Evolutionary conservation across 2,329 filamentous ascomycete genomes (phyloP), one percentile per base, ranked within the genome.

Genomic region (Fusarium citri): DNA sequence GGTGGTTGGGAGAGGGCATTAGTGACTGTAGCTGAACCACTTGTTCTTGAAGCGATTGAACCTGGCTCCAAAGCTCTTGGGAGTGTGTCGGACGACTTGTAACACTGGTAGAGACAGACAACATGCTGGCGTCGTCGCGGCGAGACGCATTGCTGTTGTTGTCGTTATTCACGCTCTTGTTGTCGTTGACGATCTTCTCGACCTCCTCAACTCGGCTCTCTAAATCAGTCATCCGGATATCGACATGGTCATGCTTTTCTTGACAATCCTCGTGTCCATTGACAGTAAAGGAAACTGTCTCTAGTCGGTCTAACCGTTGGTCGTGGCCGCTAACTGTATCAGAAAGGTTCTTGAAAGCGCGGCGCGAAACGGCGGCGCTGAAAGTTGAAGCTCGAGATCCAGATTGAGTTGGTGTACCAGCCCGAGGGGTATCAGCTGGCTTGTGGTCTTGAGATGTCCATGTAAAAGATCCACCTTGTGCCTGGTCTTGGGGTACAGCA

Each of bases 211-310:
- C 80, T 37, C 87, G 84, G 28, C 85, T 85, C 77, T 94, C 92
- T 9, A 94, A 82, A 40, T 94, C 91, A 2, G 88, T 86, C 10
- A 94, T 82, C 23, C 91, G 87, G 11, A 89, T 84, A 69, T 94
- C 92, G 46, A 88, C 78, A 49, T 88, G 80, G 34, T 94, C 91
- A 72, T 92, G 86, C 56, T 86, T 88, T 22, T 93, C 90, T 20
- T 89, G 83, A 50, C 92, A 87, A 40, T 92, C 90, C 23, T 94
- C 91, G 49, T 91, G 86, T n/a, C 86, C 85, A 20, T 85, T 83
- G 45, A 87, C 84, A 25, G 88, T 88, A 73, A 94, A 92, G 0
- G 91, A 94, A 3, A 87, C 83, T 53, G 86, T 92, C 78, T 95
- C 92, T 8, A 94, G 83, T 58, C 84, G 82, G 50, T 92, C 90